Evolutionary conservation across 345 rosid species (phyloP).

Genomic region (Nasturtium officinale): DNA sequence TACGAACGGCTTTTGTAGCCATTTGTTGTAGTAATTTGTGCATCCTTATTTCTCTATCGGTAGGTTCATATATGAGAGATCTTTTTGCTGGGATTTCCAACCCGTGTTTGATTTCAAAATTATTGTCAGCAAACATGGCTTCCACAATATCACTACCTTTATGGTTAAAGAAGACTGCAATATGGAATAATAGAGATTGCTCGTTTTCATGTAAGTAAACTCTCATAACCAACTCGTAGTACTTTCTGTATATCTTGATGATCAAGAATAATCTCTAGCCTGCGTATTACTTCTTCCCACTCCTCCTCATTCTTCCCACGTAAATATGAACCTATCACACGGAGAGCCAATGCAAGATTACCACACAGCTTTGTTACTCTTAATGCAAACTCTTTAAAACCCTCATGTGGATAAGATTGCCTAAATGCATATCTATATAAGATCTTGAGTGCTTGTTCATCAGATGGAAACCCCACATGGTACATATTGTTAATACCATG

Average conservation of each 20-base stretch:
- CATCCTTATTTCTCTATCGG: constrained; percentile 34
- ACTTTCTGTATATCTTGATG: constrained; percentile 15
- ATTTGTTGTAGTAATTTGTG: constrained; percentile 41
- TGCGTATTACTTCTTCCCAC: background rate
- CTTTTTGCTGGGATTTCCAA: constrained; percentile 11
- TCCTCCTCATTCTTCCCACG: background rate
- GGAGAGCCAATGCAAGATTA: background rate
- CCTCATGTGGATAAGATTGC: no score
- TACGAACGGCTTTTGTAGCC: constrained; percentile 20
- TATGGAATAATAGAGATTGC: constrained; percentile 40
- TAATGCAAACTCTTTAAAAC: background rate
- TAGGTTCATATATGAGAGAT: no score
- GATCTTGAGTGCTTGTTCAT: background rate
- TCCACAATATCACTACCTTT: background rate
- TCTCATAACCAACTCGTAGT: constrained; percentile 37
- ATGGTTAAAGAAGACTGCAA: constrained; percentile 43
- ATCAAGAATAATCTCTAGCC: background rate
- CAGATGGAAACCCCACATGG: constrained; percentile 3
- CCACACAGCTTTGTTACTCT: background rate
- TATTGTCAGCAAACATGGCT: background rate
- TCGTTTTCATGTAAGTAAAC: constrained; percentile 27
- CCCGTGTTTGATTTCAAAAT: background rate
- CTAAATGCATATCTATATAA: constrained; percentile 11
- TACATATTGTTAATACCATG: background rate
- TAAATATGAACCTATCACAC: constrained; percentile 14